Evolutionary conservation across 352 stramenopile genomes (phyloP), one percentile per base, ranked within the genome.

Genomic region (Phytophthora crassamura): DNA sequence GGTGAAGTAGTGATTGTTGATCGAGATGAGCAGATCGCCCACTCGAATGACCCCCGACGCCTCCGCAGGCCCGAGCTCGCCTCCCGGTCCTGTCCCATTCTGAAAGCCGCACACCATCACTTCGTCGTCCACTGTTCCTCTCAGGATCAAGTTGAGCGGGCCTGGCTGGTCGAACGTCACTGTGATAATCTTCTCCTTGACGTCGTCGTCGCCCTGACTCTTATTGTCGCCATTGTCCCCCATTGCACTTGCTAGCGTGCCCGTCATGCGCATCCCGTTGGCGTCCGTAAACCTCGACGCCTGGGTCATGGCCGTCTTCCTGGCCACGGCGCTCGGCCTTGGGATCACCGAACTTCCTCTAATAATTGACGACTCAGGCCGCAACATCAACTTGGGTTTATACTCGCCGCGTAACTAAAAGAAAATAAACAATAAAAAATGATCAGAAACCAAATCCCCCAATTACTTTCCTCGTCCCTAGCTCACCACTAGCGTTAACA

Each of bases 101-200:
- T 90, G 72, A 67, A 96, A 95, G 6, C 88, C 88, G 32, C 84
- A 93, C 4, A 96, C 86, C 84, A 96, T 93, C 56, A 96, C 86
- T 62, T 94, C 87, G 59, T 94, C 88, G 54, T 96, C 88, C 18
- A 96, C 88, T 2, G 88, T 96, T 40, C 86, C 86, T 59, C 86
- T 77, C 5, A 96, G 62, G 55, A 91, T 84, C 14, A 96, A 63
- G 32, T 91, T 77, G 38, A 96, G 64, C 3, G 82, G 67, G 0
- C 88, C 84, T 0, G 84, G 77, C 41, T 93, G 83, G 38, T 96
- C 88, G 48, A 96, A 96, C 47, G 86, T 94, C 47, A 96, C 85
- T 0, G 88, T 96, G 18, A 96, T 86, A 54, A 96, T 93, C 60
- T 94, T 94, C 43, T 96, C 88, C 64, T 94, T 93, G 20, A 87